Base-by-base conservation (phyloP, 1,139 yeast species). In the Arxiozyma slooffiae region DNA sequence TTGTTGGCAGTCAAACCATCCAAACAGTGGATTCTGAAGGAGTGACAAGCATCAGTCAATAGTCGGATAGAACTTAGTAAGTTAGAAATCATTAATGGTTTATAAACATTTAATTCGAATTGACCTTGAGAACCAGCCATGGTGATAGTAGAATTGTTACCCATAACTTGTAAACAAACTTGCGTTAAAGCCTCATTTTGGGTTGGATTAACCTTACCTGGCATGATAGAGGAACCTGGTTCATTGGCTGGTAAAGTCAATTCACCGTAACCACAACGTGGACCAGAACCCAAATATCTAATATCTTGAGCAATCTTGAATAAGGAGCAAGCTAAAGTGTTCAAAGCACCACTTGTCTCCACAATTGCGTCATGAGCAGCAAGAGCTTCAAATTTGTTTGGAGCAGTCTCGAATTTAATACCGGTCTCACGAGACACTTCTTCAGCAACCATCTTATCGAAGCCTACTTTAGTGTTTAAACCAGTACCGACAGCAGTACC, bases 401-500 rank as follows among this genome's bases (percentile, higher is more conserved):
- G 97, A 51, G 98, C 97, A 52, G 98, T 89, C 71, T 78, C 72
- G 75, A 92, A 92, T 54, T 82, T 81, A 64, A 86, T 77, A 49
- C 97, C 97, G 50, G 97, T 88, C 70, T 88, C 79, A 61, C 79
- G 78, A 53, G 94, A 71, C 44, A 89, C 94, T 47, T 63, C 62
- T 20, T 57, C 64, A 20, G 70, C 70, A 59, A 92, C 80, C 63
- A 85, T 81, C 60, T 75, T 81, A 64, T 89, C 95, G 69, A 86
- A 92, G 20, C 97, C 97, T 67, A 80, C 79, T 49, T 59, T 83
- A 71, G 98, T 90, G 80, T 92, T 92, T 61, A 92, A 80, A 58
- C 98, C 98, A 52, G 98, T 92, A 62, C 98, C 98, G 52, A 92
- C 98, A 54, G 98, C 98, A 57, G 98, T 92, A 73, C 98, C 98